Evolutionary conservation across 176 grass and related monocot genomes (phyloP).

Genomic region (Oryza rufipogon): DNA sequence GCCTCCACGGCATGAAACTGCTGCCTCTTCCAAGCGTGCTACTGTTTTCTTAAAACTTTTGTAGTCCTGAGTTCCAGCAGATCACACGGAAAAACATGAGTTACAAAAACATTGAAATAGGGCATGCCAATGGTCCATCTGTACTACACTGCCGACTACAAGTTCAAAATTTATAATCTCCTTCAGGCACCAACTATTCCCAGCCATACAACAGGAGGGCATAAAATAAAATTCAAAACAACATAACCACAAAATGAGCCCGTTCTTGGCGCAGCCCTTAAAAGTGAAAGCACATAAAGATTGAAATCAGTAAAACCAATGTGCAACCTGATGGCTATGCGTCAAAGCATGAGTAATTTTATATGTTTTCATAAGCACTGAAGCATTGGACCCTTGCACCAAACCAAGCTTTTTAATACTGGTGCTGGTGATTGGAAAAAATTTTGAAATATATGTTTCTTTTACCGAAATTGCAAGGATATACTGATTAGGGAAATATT

Average conservation of each 20-base stretch:
- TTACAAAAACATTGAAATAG: constrained; percentile 1
- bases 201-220: background rate
- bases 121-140: background rate
- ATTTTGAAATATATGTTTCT: too few species aligned
- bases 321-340: background rate
- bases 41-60: constrained; percentile 87
- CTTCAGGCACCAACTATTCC: background rate
- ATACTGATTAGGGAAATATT: too few species aligned
- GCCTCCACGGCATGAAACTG: constrained; percentile 71
- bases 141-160: constrained; percentile 1
- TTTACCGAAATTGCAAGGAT: too few species aligned
- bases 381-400: too few species aligned
- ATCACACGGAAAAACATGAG: constrained; percentile 18
- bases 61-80: constrained; percentile 63
- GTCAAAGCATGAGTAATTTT: background rate
- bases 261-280: background rate
- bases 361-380: too few species aligned
- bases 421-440: too few species aligned
- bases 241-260: background rate
- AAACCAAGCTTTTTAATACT: too few species aligned
- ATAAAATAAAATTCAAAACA: constrained; percentile 3
- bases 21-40: constrained; percentile 78
- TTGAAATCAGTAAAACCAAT: background rate
- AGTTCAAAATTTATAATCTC: background rate
- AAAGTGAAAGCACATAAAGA: constrained; percentile 8